A percentile compares a stretch with the other conserved stretches of the same genome.
Evolutionary conservation across 208 protist genomes (phyloP).

Genomic region (Tetramitus jugosus): DNA sequence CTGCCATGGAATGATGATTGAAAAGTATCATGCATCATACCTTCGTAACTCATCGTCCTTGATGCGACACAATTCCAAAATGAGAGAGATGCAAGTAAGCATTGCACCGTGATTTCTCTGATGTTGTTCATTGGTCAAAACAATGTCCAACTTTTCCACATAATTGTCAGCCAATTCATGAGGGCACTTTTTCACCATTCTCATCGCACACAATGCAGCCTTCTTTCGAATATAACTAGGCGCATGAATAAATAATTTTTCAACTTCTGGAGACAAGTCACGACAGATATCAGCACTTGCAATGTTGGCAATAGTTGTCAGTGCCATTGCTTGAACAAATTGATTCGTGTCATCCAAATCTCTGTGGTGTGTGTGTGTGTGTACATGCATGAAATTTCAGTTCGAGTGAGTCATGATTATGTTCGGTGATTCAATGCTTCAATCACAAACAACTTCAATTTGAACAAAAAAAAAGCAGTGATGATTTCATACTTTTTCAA

Average conservation of each 20-base stretch:
- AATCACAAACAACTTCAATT: too few relatives aligned
- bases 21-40: too few relatives aligned
- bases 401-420: background rate
- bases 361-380: background rate
- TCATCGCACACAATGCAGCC: conserved; percentile 66
- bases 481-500: conserved; percentile 58
- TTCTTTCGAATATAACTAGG: conserved; percentile 89
- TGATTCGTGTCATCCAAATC: conserved; percentile 43
- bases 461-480: conserved; percentile 7
- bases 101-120: conserved; percentile 45
- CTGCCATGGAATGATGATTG: too few relatives aligned
- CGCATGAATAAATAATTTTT: conserved; percentile 65
- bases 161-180: conserved; percentile 30
- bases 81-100: conserved; percentile 53
- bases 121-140: conserved; percentile 15
- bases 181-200: conserved; percentile 77
- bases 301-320: conserved; percentile 77
- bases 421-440: too few relatives aligned
- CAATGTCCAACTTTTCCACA: conserved; percentile 7
- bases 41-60: too few relatives aligned
- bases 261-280: conserved; percentile 82
- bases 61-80: too few relatives aligned
- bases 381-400: background rate
- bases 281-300: conserved; percentile 55
- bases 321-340: conserved; percentile 66